Conservation (phyloP, 768 basidiomycete species). For the Termitomyces sp. region DNA sequence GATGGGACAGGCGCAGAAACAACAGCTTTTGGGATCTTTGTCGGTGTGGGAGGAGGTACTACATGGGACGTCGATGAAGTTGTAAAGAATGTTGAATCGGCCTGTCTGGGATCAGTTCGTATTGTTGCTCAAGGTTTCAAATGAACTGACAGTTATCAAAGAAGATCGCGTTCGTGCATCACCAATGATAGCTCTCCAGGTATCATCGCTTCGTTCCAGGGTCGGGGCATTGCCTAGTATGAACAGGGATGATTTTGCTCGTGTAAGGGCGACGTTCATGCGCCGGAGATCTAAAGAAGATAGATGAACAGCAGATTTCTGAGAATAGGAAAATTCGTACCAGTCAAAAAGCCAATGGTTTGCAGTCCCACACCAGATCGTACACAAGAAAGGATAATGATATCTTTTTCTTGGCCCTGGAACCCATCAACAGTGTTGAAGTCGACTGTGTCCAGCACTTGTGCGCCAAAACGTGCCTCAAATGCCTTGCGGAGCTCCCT, state of each 20-base stretch:
- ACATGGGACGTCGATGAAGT: slow-evolving; percentile 5
- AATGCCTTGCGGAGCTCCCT: slow-evolving; percentile 70
- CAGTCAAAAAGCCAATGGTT: slow-evolving; percentile 85
- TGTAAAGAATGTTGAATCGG: slow-evolving; percentile 24
- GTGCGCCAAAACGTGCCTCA: slow-evolving; percentile 62
- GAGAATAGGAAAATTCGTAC: slow-evolving; percentile 28
- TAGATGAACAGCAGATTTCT: background rate
- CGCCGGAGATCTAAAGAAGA: slow-evolving; percentile 71
- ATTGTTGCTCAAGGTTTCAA: background rate
- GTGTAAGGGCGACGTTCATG: slow-evolving; percentile 99
- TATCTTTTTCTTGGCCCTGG: slow-evolving; percentile 98
- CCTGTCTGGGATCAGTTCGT: slow-evolving; percentile 12
- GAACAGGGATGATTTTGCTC: slow-evolving; percentile 91
- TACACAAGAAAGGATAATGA: slow-evolving; percentile 97
- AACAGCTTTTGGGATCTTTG: slow-evolving; percentile 7
- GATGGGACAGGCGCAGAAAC: slow-evolving; percentile 12
- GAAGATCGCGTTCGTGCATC: slow-evolving; percentile 69
- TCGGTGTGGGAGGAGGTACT: slow-evolving; percentile 18
- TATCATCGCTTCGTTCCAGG: slow-evolving; percentile 78
- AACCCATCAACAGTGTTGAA: slow-evolving; percentile 99
- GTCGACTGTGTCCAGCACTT: slow-evolving; percentile 70
- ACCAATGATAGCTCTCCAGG: slow-evolving; percentile 73
- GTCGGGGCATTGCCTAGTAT: slow-evolving; percentile 90
- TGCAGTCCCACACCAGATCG: slow-evolving; percentile 84
- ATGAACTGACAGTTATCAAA: slow-evolving; percentile 52